Evolutionary conservation across 306 rosid species (phyloP).

Genomic region (Inga laurina): DNA sequence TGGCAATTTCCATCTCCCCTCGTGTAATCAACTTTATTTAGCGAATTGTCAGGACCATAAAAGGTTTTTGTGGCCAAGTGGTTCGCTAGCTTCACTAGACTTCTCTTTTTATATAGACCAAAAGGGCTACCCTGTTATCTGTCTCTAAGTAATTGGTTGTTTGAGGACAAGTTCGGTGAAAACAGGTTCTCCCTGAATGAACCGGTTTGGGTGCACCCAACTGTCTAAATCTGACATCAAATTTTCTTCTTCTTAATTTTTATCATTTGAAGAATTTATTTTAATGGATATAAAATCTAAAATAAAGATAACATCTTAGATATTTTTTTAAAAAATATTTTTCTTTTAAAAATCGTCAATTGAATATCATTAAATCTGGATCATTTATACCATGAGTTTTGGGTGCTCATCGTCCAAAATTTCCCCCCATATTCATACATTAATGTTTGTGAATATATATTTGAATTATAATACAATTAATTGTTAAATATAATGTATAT

Average conservation of each 20-base stretch:
- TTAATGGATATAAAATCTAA: too few species aligned
- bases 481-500: neutral
- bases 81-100: neutral
- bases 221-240: too few species aligned
- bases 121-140: neutral
- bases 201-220: too few species aligned
- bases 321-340: too few species aligned
- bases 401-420: too few species aligned
- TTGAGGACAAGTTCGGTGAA: neutral
- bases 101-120: neutral
- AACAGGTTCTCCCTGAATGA: neutral
- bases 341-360: too few species aligned
- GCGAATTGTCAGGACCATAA: neutral
- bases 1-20: neutral
- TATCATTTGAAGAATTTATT: too few species aligned
- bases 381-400: too few species aligned
- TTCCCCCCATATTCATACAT: neutral
- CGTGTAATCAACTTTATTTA: neutral
- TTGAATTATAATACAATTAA: neutral
- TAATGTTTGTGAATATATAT: neutral
- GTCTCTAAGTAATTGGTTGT: neutral
- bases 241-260: too few species aligned
- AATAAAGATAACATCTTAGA: too few species aligned
- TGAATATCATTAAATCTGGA: too few species aligned
- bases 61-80: constrained; percentile 1